Evolutionary conservation across 2,329 filamentous ascomycete species (phyloP).

Genomic region (Phialophora macrospora): DNA sequence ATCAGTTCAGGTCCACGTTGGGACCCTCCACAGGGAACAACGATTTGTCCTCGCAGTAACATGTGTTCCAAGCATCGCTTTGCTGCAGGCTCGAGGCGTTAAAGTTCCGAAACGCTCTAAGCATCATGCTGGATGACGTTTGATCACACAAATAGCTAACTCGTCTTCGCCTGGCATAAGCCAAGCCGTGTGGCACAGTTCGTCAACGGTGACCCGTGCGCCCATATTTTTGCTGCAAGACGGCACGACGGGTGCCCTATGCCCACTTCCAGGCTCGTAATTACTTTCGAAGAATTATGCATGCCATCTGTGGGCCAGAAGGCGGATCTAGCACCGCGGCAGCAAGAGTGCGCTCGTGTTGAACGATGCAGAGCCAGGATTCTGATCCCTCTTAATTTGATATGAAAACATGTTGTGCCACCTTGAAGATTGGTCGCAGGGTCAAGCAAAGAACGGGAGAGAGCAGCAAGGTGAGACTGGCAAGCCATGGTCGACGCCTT

Average conservation of each 20-base stretch:
- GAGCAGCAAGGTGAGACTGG: slow-evolving; percentile 3
- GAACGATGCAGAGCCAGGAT: not conserved
- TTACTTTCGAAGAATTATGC: not conserved
- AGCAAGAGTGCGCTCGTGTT: not conserved
- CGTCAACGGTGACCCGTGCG: slow-evolving; percentile 17
- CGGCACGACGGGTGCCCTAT: not conserved
- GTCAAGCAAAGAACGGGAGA: not conserved
- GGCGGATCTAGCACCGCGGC: not conserved
- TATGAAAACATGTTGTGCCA: slow-evolving; percentile 3
- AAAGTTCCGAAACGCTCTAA: slow-evolving; percentile 27
- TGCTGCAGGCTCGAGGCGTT: slow-evolving; percentile 14
- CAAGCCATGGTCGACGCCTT: not conserved
- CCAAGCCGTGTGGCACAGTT: slow-evolving; percentile 21
- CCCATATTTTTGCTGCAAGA: not conserved
- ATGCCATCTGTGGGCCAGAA: not conserved
- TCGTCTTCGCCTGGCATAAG: slow-evolving; percentile 6
- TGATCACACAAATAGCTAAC: slow-evolving; percentile 6
- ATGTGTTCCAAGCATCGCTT: not conserved
- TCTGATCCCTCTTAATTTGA: not conserved
- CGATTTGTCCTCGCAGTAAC: slow-evolving; percentile 10
- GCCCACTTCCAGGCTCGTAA: not conserved
- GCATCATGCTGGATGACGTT: slow-evolving; percentile 30
- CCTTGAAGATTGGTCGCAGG: slow-evolving; percentile 7
- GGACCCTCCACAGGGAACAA: not conserved
- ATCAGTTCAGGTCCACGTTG: not conserved